Percentiles rank a stretch among this genome's conserved stretches.
These are phyloP conservation scores for Mrakia blollopis DNA, from an alignment of 768 basidiomycete species.

Conservation along the genomic window DNA sequence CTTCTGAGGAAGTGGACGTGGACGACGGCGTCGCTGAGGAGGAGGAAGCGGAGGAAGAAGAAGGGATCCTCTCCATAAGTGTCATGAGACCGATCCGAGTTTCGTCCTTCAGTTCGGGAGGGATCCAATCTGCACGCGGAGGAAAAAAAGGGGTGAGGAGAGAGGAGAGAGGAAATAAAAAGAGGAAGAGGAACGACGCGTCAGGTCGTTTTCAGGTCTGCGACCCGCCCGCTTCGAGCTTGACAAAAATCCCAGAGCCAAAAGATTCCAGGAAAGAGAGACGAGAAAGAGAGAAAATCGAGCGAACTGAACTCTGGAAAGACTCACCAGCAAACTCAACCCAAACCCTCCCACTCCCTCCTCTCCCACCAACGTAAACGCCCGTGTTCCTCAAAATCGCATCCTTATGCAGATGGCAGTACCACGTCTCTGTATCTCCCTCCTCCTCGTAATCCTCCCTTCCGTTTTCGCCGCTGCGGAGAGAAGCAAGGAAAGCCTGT, in stretches of 20 bases:
- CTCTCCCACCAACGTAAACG: background rate
- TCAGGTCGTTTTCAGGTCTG: background rate
- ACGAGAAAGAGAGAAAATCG: background rate
- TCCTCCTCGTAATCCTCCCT: background rate
- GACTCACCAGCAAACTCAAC: slow-evolving; percentile 12
- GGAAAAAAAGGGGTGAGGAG: no score
- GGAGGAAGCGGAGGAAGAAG: background rate
- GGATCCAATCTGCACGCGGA: slow-evolving; percentile 28
- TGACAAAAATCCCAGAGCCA: no score
- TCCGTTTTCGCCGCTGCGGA: background rate
- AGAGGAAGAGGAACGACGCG: no score
- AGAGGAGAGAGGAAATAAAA: background rate
- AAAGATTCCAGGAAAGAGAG: background rate
- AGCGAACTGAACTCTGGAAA: background rate
- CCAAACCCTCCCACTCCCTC: background rate
- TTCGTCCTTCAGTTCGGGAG: background rate
- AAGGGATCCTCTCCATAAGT: background rate
- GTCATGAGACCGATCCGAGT: background rate
- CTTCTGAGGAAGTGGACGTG: no score
- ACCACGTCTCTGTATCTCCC: slow-evolving; percentile 8
- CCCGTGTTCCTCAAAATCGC: slow-evolving; percentile 10
- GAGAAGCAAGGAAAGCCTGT: background rate
- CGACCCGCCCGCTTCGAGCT: background rate
- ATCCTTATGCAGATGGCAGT: background rate
- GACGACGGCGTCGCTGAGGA: no score